A percentile compares a stretch with the other conserved stretches of the same genome.
Conservation (phyloP, 139 green algal species). For the Marvania coccoides region DNA sequence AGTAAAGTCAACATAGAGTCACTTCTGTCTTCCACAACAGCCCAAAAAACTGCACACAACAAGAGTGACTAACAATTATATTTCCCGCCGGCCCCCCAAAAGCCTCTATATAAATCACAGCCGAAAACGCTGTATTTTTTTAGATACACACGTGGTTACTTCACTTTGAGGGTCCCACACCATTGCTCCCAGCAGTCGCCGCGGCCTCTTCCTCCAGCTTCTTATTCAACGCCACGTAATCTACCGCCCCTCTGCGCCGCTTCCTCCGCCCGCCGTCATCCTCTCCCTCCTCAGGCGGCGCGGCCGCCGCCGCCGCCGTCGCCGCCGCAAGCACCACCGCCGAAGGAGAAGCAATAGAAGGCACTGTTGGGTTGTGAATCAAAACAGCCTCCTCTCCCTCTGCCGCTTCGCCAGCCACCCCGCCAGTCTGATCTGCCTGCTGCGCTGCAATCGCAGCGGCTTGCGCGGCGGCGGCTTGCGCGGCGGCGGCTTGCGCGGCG, state of each 20-base stretch:
- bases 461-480: neutral
- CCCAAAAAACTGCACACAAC: too few relatives aligned
- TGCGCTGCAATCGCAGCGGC: neutral
- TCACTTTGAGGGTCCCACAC: too few relatives aligned
- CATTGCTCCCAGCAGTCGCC: too few relatives aligned
- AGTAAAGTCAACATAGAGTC: neutral
- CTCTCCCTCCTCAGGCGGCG: neutral
- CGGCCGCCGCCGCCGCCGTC: neutral
- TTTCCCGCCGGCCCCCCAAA: too few relatives aligned
- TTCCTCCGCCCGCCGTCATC: slow-evolving; percentile 30
- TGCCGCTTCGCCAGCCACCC: neutral
- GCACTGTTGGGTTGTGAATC: too few relatives aligned
- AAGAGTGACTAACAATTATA: too few relatives aligned
- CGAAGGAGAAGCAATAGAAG: neutral
- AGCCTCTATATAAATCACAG: too few relatives aligned
- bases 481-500: neutral
- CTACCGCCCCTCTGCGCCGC: slow-evolving; percentile 44
- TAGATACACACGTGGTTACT: too few relatives aligned
- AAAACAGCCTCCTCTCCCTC: slow-evolving; percentile 1
- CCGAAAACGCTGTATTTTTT: too few relatives aligned
- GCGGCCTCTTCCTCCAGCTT: slow-evolving; percentile 48
- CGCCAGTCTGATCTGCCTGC: neutral
- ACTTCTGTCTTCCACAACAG: neutral
- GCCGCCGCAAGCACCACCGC: neutral
- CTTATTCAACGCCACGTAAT: slow-evolving; percentile 69